phyloP scores from a whole-genome alignment of 306 rosid genomes.

The Rosa chinensis region DNA sequence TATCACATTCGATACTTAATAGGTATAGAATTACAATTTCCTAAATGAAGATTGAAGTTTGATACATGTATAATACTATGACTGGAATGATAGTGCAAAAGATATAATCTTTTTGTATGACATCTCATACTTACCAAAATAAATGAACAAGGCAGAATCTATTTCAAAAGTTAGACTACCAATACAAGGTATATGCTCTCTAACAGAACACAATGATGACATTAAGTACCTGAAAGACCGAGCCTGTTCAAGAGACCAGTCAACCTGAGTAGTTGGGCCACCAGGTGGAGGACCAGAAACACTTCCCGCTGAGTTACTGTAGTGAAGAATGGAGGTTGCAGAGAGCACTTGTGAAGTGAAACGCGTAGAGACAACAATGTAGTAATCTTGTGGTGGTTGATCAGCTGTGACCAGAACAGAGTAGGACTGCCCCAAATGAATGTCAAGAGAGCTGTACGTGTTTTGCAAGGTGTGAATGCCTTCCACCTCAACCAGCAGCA shows the following conservation, averaged over 20 bases:
- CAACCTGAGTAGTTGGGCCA: slow-evolving; percentile 66
- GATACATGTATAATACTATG: neutral
- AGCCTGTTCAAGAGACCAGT: slow-evolving; percentile 85
- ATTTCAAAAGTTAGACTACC: neutral
- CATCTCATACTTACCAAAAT: neutral
- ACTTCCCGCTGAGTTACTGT: slow-evolving; percentile 58
- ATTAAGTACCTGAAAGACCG: slow-evolving; percentile 62
- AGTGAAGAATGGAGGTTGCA: slow-evolving; percentile 62
- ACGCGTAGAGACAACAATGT: slow-evolving; percentile 65
- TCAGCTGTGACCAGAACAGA: slow-evolving; percentile 84
- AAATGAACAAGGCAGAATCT: neutral
- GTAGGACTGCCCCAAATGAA: slow-evolving; percentile 78
- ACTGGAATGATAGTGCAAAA: neutral
- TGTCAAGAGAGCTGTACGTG: slow-evolving; percentile 71
- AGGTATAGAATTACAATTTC: neutral
- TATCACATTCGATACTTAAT: neutral
- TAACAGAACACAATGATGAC: neutral
- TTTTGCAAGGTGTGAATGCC: slow-evolving; percentile 82
- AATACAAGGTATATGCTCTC: neutral
- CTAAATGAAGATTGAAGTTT: neutral
- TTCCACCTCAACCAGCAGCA: slow-evolving; percentile 83
- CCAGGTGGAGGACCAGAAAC: slow-evolving; percentile 65
- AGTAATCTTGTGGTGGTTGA: slow-evolving; percentile 69
- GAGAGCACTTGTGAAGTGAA: slow-evolving; percentile 63
- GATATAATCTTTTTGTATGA: neutral